Percentiles rank a stretch among this genome's conserved stretches.
Evolutionary conservation across 495 filamentous ascomycete species (phyloP).

Genomic region (Xylaria longipes): DNA sequence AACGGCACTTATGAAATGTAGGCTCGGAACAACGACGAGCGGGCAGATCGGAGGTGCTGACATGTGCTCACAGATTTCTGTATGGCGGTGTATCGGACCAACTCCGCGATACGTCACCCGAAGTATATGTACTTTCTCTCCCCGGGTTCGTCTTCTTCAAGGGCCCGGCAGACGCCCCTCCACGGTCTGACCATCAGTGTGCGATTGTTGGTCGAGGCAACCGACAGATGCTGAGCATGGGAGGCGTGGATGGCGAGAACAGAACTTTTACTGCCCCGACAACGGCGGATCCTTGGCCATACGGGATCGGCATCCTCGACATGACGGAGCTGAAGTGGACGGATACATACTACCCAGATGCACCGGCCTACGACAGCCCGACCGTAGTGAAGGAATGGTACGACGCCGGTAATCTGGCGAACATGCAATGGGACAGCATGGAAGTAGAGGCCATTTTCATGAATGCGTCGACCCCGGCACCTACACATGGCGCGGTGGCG

Average conservation of each 20-base stretch:
- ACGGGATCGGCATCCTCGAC: slow-evolving; percentile 51
- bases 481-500: background rate
- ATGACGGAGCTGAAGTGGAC: slow-evolving; percentile 49
- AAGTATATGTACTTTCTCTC: slow-evolving; percentile 51
- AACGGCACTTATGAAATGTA: slow-evolving; percentile 47
- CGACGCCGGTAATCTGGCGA: slow-evolving; percentile 35
- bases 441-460: slow-evolving; percentile 36
- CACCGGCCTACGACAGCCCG: slow-evolving; percentile 43
- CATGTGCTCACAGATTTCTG: slow-evolving; percentile 39
- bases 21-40: background rate
- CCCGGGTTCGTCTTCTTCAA: slow-evolving; percentile 55
- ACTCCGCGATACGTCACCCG: slow-evolving; percentile 27
- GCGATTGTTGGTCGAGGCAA: slow-evolving; percentile 45
- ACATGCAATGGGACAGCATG: slow-evolving; percentile 36
- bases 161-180: slow-evolving; percentile 32
- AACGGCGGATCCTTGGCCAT: slow-evolving; percentile 47
- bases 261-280: slow-evolving; percentile 29
- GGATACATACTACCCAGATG: slow-evolving; percentile 45
- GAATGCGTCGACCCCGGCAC: slow-evolving; percentile 24
- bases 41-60: background rate
- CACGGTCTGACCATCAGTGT: slow-evolving; percentile 41
- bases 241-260: slow-evolving; percentile 39
- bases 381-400: slow-evolving; percentile 42
- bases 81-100: slow-evolving; percentile 40
- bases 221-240: slow-evolving; percentile 49